Conservation (phyloP, 179 eudicot genomes). For the Silene vulgaris region DNA sequence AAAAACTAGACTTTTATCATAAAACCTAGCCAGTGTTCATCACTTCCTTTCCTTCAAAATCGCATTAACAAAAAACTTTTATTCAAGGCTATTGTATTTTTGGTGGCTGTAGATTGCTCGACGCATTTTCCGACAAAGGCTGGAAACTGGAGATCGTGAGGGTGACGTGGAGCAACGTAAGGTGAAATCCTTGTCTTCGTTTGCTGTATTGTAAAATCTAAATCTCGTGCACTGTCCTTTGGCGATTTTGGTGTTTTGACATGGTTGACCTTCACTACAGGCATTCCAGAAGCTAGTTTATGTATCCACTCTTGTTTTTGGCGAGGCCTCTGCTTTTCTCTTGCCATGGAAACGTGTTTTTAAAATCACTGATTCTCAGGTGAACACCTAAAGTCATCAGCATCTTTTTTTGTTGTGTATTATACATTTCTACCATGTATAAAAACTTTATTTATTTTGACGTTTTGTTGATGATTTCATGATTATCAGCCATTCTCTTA, state of each 20-base stretch:
- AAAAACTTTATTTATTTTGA: not conserved
- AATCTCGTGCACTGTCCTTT: not conserved
- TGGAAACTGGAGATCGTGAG: conserved; percentile 96
- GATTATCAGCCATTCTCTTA: not conserved
- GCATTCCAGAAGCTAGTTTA: conserved; percentile 97
- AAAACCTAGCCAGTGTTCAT: not conserved
- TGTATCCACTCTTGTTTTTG: conserved; percentile 92
- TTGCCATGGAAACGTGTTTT: conserved; percentile 98
- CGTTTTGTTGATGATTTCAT: conserved; percentile 5
- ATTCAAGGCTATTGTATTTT: not conserved
- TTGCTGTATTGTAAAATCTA: conserved; percentile 15
- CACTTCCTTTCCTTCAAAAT: not conserved
- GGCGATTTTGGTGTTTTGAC: not conserved
- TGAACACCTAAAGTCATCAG: conserved; percentile 40
- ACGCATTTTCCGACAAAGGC: conserved; percentile 80
- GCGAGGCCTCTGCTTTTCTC: conserved; percentile 85
- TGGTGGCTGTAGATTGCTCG: conserved; percentile 60
- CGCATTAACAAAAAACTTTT: not conserved
- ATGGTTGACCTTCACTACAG: conserved; percentile 62
- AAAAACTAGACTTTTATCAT: too few species aligned
- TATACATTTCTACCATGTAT: not conserved
- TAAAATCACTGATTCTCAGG: conserved; percentile 88
- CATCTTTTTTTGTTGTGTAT: conserved; percentile 14
- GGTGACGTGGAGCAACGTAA: conserved; percentile 76
- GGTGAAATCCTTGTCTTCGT: conserved; percentile 45